Base-by-base conservation (phyloP, 73 alveolate species). In the Uronychia setigera region DNA sequence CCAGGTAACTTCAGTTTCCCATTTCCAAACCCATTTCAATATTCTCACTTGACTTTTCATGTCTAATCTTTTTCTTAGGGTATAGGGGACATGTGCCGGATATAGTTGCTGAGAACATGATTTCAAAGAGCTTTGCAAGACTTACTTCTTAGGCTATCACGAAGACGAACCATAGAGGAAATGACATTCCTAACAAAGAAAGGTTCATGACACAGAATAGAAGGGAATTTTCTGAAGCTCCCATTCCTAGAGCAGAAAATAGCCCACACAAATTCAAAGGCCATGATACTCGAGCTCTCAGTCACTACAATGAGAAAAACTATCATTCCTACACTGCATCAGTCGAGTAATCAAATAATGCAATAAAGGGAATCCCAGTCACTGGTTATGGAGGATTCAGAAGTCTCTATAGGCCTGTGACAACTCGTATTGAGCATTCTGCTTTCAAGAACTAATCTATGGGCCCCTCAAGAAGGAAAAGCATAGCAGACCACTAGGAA, bases 1-100 rank as follows among this genome's bases (percentile, higher is more conserved):
- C 94, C 94, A 29, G 94, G 94, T 5, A 46, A 77, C 29, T 19
- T 85, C n/a, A n/a, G n/a, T n/a, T n/a, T n/a, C n/a, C n/a, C n/a
- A n/a, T n/a, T n/a, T n/a, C n/a, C n/a, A n/a, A n/a, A n/a, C n/a
- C n/a, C n/a, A n/a, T n/a, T n/a, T n/a, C n/a, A n/a, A n/a, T n/a
- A n/a, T n/a, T n/a, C n/a, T n/a, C n/a, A n/a, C n/a, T n/a, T n/a
- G n/a, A n/a, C n/a, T n/a, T n/a, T n/a, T n/a, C n/a, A n/a, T n/a
- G n/a, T n/a, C 1, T 27, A 77, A n/a, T 76, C 80, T 14, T 57
- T 85, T 35, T 85, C 1, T 86, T 84, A 11, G 91, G 91, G 58
- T 85, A 85, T 60, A 85, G 76, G 31, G 93, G 93, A 27, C 87
- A 79, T 57, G 93, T 87, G 30, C 89, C 93, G 28, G 93, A 87